A percentile compares a stretch with the other conserved stretches of the same genome.
Conservation (phyloP, 805 yeast genomes). For the Diddensiella santjacobensis region DNA sequence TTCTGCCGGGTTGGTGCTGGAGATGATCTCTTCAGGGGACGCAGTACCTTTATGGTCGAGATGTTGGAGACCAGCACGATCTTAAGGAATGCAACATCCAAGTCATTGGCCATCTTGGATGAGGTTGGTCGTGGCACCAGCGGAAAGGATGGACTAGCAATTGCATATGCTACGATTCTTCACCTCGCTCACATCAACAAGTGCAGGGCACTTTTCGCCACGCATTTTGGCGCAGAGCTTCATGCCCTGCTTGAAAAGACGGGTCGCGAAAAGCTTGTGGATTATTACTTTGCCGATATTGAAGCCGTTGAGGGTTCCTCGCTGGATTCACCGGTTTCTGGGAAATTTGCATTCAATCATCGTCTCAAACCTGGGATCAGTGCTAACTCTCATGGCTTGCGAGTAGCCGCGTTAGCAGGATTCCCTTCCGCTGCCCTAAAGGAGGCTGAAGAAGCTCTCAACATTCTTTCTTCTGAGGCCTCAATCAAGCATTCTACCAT, state of each 20-base stretch:
- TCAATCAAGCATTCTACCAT: no score
- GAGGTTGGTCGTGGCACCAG: conserved; percentile 92
- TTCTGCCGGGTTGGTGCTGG: conserved; percentile 76
- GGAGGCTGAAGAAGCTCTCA: conserved; percentile 42
- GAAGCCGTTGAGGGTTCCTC: conserved; percentile 11
- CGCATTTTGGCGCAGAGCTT: conserved; percentile 69
- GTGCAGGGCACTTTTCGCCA: conserved; percentile 81
- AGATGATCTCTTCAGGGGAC: conserved; percentile 72
- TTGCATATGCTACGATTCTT: conserved; percentile 72
- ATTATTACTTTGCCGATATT: conserved; percentile 27
- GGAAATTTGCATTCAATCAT: conserved; percentile 43
- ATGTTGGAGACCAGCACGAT: conserved; percentile 81
- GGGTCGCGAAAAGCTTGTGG: conserved; percentile 25
- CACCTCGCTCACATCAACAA: conserved; percentile 51
- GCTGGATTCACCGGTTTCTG: not conserved
- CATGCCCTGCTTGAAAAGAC: conserved; percentile 37
- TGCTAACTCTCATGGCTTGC: conserved; percentile 68
- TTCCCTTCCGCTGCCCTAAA: conserved; percentile 59
- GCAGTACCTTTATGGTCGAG: conserved; percentile 91
- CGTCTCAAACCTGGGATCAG: conserved; percentile 63
- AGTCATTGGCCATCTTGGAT: conserved; percentile 75
- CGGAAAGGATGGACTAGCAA: conserved; percentile 76
- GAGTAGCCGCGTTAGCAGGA: conserved; percentile 75
- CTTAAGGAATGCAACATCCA: conserved; percentile 56
- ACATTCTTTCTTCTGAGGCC: no score